phyloP scores from a whole-genome alignment of 768 basidiomycete genomes.

The Mycena venus region DNA sequence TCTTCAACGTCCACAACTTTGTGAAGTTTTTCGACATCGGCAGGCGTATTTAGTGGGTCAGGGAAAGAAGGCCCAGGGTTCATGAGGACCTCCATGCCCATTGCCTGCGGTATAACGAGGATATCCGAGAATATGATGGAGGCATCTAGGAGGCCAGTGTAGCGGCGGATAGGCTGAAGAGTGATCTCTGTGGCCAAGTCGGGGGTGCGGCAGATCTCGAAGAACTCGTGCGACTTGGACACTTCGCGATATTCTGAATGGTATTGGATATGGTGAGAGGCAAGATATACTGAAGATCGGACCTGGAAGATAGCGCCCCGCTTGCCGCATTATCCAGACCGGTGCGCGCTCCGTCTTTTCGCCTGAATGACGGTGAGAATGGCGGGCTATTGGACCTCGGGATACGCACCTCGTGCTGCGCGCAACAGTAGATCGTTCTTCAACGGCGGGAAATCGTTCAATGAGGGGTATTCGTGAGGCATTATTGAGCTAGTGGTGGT shows the following conservation, averaged over 20 bases:
- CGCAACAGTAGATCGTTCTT: constrained; percentile 91
- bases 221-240: constrained; percentile 91
- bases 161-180: constrained; percentile 94
- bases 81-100: constrained; percentile 97
- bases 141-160: constrained; percentile 89
- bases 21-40: constrained; percentile 74
- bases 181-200: constrained; percentile 90
- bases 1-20: constrained; percentile 81
- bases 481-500: constrained; percentile 43
- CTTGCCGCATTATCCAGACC: constrained; percentile 99
- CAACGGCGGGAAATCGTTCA: constrained; percentile 79
- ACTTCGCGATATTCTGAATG: constrained; percentile 88
- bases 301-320: constrained; percentile 96
- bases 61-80: constrained; percentile 93
- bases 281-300: constrained; percentile 36
- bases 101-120: constrained; percentile 96
- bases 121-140: constrained; percentile 99
- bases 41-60: constrained; percentile 83
- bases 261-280: constrained; percentile 7
- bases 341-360: constrained; percentile 92
- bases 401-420: constrained; percentile 80
- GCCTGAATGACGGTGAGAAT: constrained; percentile 55
- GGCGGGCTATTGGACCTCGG: background rate
- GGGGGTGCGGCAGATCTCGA: constrained; percentile 95
- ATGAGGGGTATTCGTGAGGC: constrained; percentile 69